Evolutionary conservation across 148 eudicot species (phyloP).

Genomic region (Vaccinium macrocarpon): DNA sequence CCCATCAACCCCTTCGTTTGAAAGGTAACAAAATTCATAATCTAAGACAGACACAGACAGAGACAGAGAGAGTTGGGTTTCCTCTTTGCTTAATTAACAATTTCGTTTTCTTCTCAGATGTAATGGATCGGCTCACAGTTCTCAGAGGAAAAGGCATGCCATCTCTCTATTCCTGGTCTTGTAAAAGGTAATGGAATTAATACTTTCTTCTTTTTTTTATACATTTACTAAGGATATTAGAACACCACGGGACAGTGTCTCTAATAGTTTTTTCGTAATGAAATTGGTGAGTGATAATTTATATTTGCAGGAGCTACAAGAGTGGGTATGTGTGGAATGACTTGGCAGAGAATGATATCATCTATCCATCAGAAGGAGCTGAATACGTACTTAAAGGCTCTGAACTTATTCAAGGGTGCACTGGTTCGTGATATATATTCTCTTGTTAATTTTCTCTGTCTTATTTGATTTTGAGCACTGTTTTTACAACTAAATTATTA

Average conservation of each 20-base stretch:
- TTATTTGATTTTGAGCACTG: neutral
- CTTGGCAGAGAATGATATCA: slow-evolving; percentile 68
- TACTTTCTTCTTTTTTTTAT: too few relatives aligned
- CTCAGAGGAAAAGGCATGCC: slow-evolving; percentile 94
- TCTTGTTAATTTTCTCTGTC: neutral
- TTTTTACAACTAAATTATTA: neutral
- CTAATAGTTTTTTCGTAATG: too few relatives aligned
- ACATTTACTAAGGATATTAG: too few relatives aligned
- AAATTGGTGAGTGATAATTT: neutral
- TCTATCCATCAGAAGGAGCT: slow-evolving; percentile 66
- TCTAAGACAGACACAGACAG: neutral
- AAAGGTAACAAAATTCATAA: slow-evolving; percentile 42
- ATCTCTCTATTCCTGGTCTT: slow-evolving; percentile 86
- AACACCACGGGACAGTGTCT: too few relatives aligned
- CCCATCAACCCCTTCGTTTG: slow-evolving; percentile 70
- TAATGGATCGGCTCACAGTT: slow-evolving; percentile 54
- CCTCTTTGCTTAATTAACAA: neutral
- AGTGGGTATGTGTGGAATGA: slow-evolving; percentile 97
- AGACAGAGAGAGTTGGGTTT: neutral
- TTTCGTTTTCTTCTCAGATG: slow-evolving; percentile 40
- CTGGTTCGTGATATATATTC: slow-evolving; percentile 37
- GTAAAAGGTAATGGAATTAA: slow-evolving; percentile 58
- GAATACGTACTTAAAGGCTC: slow-evolving; percentile 93
- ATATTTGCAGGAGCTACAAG: slow-evolving; percentile 66
- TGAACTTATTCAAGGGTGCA: slow-evolving; percentile 46